Conservation (phyloP, 2,329 filamentous ascomycete species). For the Epichloe brachyelytri region DNA sequence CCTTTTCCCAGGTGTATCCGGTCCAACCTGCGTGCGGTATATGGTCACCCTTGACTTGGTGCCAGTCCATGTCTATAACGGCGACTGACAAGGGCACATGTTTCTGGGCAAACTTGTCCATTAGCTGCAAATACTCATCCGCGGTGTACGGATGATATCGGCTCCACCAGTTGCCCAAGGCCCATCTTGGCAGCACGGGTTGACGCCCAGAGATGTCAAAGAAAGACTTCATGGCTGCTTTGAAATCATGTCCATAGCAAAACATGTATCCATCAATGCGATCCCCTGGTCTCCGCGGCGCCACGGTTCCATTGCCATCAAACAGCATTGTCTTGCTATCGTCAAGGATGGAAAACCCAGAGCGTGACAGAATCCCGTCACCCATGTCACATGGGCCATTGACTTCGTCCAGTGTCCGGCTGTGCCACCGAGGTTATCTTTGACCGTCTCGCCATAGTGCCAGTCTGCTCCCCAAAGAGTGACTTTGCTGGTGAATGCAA, state of each 20-base stretch:
- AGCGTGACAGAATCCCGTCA: conserved; percentile 35
- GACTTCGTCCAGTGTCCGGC: conserved; percentile 41
- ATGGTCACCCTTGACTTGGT: conserved; percentile 35
- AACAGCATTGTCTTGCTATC: conserved; percentile 45
- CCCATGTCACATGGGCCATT: conserved; percentile 38
- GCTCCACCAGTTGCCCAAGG: conserved; percentile 53
- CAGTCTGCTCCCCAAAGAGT: conserved; percentile 12
- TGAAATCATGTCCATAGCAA: conserved; percentile 43
- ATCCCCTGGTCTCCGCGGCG: conserved; percentile 27
- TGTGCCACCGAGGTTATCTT: conserved; percentile 30
- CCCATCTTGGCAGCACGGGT: conserved; percentile 42
- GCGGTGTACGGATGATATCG: conserved; percentile 45
- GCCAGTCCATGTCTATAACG: conserved; percentile 56
- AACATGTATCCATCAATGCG: conserved; percentile 47
- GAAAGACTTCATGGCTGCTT: conserved; percentile 37
- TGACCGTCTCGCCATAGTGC: conserved; percentile 35
- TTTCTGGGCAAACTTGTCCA: conserved; percentile 40
- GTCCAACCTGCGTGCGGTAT: conserved; percentile 30
- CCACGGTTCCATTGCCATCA: conserved; percentile 37
- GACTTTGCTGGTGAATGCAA: conserved; percentile 29
- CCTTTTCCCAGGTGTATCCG: conserved; percentile 4
- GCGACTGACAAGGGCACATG: conserved; percentile 45
- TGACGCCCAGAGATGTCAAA: conserved; percentile 43
- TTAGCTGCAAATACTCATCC: conserved; percentile 41
- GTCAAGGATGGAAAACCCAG: conserved; percentile 39